These are phyloP conservation scores for Batrachochytrium dendrobatidis DNA, from an alignment of 371 early-diverging fungal genomes.

Conservation along the genomic window DNA sequence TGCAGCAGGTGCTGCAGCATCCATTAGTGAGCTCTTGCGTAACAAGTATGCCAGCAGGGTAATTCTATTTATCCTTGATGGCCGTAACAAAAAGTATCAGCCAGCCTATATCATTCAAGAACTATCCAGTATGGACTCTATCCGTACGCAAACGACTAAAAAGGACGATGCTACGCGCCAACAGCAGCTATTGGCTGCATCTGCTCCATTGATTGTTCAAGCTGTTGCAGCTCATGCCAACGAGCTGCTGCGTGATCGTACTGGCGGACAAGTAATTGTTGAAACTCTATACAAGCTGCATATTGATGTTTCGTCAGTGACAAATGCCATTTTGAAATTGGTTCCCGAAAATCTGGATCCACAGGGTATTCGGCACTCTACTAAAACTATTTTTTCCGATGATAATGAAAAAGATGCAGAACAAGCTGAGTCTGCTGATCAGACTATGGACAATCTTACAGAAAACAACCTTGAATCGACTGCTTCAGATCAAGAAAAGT, in stretches of 20 bases:
- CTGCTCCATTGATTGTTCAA: conserved; percentile 7
- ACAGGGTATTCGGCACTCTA: not conserved
- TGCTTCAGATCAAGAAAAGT: no score
- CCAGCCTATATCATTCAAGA: conserved; percentile 22
- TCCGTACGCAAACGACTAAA: conserved; percentile 23
- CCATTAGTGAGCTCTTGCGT: conserved; percentile 10
- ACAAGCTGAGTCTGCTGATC: not conserved
- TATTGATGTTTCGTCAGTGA: not conserved
- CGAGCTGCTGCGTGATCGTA: conserved; percentile 14
- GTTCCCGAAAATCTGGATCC: not conserved
- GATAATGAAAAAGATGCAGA: not conserved
- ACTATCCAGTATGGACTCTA: conserved; percentile 17
- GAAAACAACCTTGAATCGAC: no score
- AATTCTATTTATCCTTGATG: conserved; percentile 22
- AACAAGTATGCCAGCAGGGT: conserved; percentile 27
- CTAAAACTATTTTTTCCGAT: not conserved
- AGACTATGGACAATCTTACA: not conserved
- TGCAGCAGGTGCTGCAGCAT: conserved; percentile 1
- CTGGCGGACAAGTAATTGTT: conserved; percentile 7
- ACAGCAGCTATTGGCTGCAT: conserved; percentile 15
- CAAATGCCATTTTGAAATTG: not conserved
- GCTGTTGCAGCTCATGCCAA: not conserved
- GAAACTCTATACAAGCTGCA: not conserved
- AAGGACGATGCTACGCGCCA: conserved; percentile 27
- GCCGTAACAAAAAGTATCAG: conserved; percentile 22